Evolutionary conservation across 2,329 filamentous ascomycete genomes (phyloP).

Genomic region (Botrytis squamosa): DNA sequence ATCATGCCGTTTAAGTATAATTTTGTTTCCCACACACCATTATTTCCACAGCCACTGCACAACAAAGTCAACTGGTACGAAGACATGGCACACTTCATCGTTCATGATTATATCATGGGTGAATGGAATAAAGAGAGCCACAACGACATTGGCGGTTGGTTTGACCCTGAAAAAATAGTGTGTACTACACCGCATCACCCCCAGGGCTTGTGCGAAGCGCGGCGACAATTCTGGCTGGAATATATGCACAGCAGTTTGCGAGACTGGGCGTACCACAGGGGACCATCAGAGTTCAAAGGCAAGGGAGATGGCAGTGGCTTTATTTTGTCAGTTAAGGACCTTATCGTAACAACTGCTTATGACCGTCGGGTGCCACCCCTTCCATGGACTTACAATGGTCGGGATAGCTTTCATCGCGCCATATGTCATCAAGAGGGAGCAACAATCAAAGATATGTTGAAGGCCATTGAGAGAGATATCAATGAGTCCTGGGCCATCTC

Average conservation of each 20-base stretch:
- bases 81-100: neutral
- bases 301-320: neutral
- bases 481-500: neutral
- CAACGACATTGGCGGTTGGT: neutral
- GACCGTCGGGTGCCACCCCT: neutral
- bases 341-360: neutral
- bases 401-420: neutral
- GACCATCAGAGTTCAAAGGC: neutral
- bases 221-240: neutral
- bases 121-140: neutral
- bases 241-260: neutral
- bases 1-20: neutral
- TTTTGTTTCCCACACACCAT: neutral
- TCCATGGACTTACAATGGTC: neutral
- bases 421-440: neutral
- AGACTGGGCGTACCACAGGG: neutral
- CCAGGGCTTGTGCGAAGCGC: neutral
- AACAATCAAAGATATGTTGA: neutral
- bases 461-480: neutral
- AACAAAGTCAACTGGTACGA: neutral
- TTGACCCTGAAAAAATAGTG: neutral
- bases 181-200: neutral
- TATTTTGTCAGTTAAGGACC: neutral
- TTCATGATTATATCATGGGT: neutral
- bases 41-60: neutral